A percentile compares a stretch with the other conserved stretches of the same genome.
phyloP scores from a whole-genome alignment of 164 flowering plant species.

The Tetrastigma voinierianum region DNA sequence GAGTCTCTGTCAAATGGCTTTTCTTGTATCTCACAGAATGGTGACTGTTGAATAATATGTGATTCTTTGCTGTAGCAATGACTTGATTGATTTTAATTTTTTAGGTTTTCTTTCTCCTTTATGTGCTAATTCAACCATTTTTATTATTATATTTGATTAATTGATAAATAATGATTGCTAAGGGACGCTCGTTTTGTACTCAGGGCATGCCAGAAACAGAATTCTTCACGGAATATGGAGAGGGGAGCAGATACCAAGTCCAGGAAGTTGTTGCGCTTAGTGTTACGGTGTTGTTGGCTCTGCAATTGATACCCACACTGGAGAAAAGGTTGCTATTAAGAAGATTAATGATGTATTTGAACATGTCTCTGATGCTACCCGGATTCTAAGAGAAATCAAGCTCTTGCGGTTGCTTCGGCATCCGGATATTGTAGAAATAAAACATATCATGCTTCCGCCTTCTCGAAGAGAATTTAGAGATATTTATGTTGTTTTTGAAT shows the following conservation, averaged over 20 bases:
- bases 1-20: too few species aligned
- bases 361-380: conserved; percentile 85
- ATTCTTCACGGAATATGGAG: conserved; percentile 85
- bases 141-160: not conserved
- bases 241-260: conserved; percentile 62
- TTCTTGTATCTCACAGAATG: too few species aligned
- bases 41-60: too few species aligned
- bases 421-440: conserved; percentile 82
- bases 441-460: conserved; percentile 86
- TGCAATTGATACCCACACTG: conserved; percentile 69
- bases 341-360: conserved; percentile 83
- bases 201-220: conserved; percentile 52
- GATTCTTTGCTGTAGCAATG: too few species aligned
- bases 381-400: conserved; percentile 81
- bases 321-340: conserved; percentile 80
- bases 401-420: conserved; percentile 79
- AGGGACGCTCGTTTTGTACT: not conserved
- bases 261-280: conserved; percentile 80
- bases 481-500: conserved; percentile 78
- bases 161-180: not conserved
- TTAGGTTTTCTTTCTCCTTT: not conserved
- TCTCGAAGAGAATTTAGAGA: conserved; percentile 77
- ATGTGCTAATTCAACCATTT: not conserved
- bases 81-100: too few species aligned
- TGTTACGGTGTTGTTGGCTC: conserved; percentile 84